These are phyloP conservation scores for Suillus alpinus DNA, from an alignment of 768 basidiomycete species.

Conservation along the genomic window DNA sequence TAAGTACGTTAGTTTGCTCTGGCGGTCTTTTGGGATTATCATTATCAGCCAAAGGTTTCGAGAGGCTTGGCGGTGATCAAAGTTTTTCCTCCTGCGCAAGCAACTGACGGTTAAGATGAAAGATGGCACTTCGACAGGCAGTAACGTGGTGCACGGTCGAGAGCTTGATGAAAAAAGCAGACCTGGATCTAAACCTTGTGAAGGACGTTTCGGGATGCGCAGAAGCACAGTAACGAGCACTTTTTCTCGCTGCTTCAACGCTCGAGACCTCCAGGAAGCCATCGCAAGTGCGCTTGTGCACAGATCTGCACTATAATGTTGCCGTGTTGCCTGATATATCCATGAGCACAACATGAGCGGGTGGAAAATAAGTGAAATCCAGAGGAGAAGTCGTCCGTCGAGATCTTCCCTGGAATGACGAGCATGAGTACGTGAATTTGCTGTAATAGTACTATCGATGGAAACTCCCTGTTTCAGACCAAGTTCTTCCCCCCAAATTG, in stretches of 20 bases:
- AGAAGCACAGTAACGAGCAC: neutral
- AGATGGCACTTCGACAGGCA: neutral
- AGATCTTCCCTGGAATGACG: neutral
- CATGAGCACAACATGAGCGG: too few relatives aligned
- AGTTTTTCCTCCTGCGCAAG: neutral
- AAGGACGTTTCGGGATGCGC: neutral
- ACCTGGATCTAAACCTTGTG: neutral
- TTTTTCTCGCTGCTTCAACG: neutral
- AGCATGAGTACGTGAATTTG: neutral
- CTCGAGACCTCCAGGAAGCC: neutral
- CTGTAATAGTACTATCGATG: neutral
- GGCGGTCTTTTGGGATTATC: too few relatives aligned
- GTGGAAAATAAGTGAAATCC: neutral
- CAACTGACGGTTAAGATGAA: neutral
- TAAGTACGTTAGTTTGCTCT: too few relatives aligned
- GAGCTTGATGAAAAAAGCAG: neutral
- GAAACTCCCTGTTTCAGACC: too few relatives aligned
- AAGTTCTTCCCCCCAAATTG: neutral
- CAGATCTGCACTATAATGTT: neutral
- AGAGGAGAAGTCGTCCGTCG: neutral
- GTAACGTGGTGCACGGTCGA: neutral
- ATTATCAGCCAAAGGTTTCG: neutral
- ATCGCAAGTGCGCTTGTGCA: neutral
- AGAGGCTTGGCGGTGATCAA: neutral
- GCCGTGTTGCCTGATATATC: neutral